phyloP scores from a whole-genome alignment of 2,329 filamentous ascomycete genomes.

The Graphilbum fragrans region DNA sequence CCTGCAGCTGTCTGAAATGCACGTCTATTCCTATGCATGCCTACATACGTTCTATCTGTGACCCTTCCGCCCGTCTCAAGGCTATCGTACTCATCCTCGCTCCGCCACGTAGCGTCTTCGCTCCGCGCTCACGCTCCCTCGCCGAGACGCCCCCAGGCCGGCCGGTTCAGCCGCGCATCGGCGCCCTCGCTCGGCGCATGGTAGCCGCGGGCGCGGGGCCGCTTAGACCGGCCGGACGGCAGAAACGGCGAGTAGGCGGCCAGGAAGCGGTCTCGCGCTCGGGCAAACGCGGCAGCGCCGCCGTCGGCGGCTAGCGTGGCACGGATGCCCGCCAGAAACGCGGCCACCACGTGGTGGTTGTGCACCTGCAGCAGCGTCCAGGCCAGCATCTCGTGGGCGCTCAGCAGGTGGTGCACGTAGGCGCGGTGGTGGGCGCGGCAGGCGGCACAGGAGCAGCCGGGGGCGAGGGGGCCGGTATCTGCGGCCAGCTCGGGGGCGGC shows the following conservation, averaged over 20 bases:
- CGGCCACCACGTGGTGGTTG: slow-evolving; percentile 62
- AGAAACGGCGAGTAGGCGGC: slow-evolving; percentile 55
- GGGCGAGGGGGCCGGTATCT: slow-evolving; percentile 48
- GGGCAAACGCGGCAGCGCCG: slow-evolving; percentile 44
- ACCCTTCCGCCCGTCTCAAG: no score
- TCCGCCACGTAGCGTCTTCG: background rate
- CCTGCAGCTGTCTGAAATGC: no score
- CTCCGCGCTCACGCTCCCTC: background rate
- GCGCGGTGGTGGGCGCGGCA: slow-evolving; percentile 77
- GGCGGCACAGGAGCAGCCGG: slow-evolving; percentile 66
- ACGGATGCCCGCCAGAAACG: slow-evolving; percentile 65
- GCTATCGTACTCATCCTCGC: background rate
- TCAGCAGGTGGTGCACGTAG: slow-evolving; percentile 76
- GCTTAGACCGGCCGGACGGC: slow-evolving; percentile 61
- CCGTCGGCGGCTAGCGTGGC: slow-evolving; percentile 45
- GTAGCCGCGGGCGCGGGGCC: slow-evolving; percentile 72
- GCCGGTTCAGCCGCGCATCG: slow-evolving; percentile 47
- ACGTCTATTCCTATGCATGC: no score
- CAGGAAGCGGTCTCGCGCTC: slow-evolving; percentile 26
- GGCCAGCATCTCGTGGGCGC: slow-evolving; percentile 90
- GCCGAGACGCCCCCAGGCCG: slow-evolving; percentile 43
- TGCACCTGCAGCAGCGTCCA: slow-evolving; percentile 91
- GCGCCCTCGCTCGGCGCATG: slow-evolving; percentile 55
- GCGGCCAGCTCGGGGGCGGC: slow-evolving; percentile 52
- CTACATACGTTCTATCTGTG: no score